Evolutionary conservation across 2,329 filamentous ascomycete species (phyloP).

Genomic region (Ophiostoma himal-ulmi): DNA sequence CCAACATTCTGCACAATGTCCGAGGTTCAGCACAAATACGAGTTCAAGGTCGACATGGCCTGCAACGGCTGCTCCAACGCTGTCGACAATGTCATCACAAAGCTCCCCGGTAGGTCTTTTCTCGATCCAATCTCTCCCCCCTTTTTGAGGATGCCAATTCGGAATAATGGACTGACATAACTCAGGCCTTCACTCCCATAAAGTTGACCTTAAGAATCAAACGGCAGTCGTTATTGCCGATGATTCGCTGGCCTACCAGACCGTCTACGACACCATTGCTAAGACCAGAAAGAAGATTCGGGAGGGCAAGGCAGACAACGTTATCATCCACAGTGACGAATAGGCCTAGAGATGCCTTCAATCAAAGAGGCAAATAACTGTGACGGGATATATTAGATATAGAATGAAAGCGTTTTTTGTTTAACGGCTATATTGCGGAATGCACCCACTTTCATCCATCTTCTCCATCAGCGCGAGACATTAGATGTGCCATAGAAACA

Average conservation of each 20-base stretch:
- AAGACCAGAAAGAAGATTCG: constrained; percentile 95
- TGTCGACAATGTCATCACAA: constrained; percentile 85
- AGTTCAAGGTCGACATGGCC: constrained; percentile 90
- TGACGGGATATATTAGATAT: no score
- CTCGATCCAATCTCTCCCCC: no score
- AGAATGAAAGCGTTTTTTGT: no score
- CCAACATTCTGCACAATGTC: constrained; percentile 50
- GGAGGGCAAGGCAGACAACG: constrained; percentile 43
- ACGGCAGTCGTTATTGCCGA: constrained; percentile 71
- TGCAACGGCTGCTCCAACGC: constrained; percentile 96
- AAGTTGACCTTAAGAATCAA: constrained; percentile 81
- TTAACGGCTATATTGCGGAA: no score
- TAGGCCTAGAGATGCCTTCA: no score
- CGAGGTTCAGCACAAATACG: constrained; percentile 68
- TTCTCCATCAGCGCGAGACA: no score
- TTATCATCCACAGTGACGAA: no score
- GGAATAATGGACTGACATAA: not conserved
- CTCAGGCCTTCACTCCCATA: constrained; percentile 76
- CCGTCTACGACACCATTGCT: constrained; percentile 78
- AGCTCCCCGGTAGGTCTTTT: constrained; percentile 66
- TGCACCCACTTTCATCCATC: no score
- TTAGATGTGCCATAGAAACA: no score
- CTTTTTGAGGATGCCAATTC: no score
- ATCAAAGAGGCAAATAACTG: no score
- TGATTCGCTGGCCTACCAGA: constrained; percentile 65